Evolutionary conservation across 2,329 filamentous ascomycete genomes (phyloP).

Genomic region (Cryphonectria naterciae): DNA sequence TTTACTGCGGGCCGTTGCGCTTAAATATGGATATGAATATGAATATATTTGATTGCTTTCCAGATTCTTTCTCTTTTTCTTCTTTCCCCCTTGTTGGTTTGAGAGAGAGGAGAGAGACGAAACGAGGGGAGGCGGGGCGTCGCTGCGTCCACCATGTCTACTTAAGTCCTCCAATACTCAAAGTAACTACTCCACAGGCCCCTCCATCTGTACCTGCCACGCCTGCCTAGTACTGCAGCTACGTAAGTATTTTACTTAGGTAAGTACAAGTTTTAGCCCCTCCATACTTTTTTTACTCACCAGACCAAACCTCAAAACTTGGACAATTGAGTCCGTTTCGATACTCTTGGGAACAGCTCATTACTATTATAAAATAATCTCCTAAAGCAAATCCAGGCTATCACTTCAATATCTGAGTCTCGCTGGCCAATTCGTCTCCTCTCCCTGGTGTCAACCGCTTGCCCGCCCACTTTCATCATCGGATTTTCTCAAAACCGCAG

Average conservation of each 20-base stretch:
- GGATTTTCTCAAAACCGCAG: neutral
- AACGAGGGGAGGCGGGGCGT: too few relatives aligned
- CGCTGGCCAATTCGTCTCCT: neutral
- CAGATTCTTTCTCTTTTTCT: neutral
- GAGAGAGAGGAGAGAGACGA: neutral
- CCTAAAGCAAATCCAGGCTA: neutral
- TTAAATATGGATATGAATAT: too few relatives aligned
- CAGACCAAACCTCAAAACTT: neutral
- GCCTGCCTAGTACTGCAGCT: neutral
- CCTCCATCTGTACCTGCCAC: neutral
- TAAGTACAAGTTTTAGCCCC: neutral
- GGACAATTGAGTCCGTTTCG: neutral
- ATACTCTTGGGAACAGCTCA: neutral
- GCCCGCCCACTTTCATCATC: conserved; percentile 16
- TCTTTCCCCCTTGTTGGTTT: neutral
- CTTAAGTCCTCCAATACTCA: too few relatives aligned
- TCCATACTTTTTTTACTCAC: neutral
- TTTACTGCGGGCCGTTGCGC: neutral
- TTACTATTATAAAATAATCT: neutral
- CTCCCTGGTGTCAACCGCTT: neutral
- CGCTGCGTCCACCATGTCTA: neutral
- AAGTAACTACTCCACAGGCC: neutral
- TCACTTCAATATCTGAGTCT: neutral
- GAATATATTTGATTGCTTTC: neutral
- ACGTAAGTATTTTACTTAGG: too few relatives aligned